Percentiles rank a stretch among this genome's conserved stretches.
These are phyloP conservation scores for Colletotrichum camelliae DNA, from an alignment of 2,329 filamentous ascomycete species.

Conservation along the genomic window DNA sequence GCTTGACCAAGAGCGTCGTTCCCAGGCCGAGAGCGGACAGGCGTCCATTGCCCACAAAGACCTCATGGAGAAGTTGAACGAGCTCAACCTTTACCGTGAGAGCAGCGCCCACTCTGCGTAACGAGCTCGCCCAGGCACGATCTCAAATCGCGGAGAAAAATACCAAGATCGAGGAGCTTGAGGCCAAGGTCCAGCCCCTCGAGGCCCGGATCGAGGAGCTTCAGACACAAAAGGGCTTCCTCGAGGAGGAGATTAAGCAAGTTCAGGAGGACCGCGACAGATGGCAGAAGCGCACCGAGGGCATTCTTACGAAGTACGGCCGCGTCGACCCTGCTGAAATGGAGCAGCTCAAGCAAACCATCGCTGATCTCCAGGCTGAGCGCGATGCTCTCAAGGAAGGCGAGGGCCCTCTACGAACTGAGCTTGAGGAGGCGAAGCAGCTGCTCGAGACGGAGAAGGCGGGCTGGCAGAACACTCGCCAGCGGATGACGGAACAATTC, in stretches of 20 bases:
- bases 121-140: conserved; percentile 82
- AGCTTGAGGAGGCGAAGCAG: conserved; percentile 57
- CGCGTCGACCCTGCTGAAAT: conserved; percentile 93
- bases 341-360: conserved; percentile 83
- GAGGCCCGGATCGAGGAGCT: conserved; percentile 82
- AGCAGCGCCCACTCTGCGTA: conserved; percentile 90
- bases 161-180: conserved; percentile 75
- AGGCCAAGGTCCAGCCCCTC: conserved; percentile 79
- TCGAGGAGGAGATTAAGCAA: conserved; percentile 87
- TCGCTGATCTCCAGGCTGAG: conserved; percentile 70
- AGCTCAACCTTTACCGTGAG: conserved; percentile 94
- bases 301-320: conserved; percentile 95
- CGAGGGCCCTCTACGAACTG: conserved; percentile 57
- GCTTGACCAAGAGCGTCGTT: conserved; percentile 85
- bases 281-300: conserved; percentile 95
- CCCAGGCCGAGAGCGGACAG: conserved; percentile 75
- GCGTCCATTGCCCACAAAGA: conserved; percentile 83
- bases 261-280: conserved; percentile 90
- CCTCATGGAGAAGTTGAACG: conserved; percentile 91
- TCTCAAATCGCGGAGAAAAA: conserved; percentile 77
- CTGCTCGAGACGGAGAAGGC: conserved; percentile 59
- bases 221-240: conserved; percentile 79
- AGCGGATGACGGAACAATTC: conserved; percentile 65
- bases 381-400: conserved; percentile 60
- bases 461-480: conserved; percentile 57